Conservation (phyloP, 1,139 yeast genomes). For the Scheffersomyces cryptocercus region DNA sequence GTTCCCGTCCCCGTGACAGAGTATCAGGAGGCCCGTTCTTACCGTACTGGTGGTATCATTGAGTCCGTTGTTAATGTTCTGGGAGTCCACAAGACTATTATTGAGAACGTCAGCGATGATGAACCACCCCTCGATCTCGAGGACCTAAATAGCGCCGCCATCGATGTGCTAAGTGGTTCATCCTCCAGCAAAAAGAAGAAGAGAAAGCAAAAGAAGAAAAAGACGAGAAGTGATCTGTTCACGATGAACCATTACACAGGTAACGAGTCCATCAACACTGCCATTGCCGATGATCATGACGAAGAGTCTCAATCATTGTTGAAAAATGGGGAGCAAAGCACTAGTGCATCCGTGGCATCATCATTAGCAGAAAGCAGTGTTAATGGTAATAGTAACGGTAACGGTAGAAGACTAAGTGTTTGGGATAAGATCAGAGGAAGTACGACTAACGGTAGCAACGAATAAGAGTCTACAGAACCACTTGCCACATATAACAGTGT, state of each 20-base stretch:
- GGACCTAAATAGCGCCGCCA: conserved; percentile 2
- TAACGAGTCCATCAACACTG: not conserved
- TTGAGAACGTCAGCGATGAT: conserved; percentile 57
- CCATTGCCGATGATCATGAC: not conserved
- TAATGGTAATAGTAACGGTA: conserved; percentile 7
- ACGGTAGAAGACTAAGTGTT: conserved; percentile 5
- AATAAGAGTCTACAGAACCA: not conserved
- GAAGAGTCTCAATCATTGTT: conserved; percentile 2
- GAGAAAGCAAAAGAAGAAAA: conserved; percentile 7
- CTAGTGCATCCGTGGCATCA: not conserved
- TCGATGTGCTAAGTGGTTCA: conserved; percentile 2
- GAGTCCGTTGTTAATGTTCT: conserved; percentile 83
- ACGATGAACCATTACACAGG: conserved; percentile 10
- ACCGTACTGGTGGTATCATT: conserved; percentile 69
- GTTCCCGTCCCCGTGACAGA: conserved; percentile 22
- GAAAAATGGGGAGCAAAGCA: not conserved
- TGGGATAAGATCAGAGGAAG: conserved; percentile 9
- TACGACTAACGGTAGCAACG: not conserved
- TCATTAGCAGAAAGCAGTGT: conserved; percentile 2
- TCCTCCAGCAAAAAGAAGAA: conserved; percentile 3
- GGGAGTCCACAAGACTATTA: conserved; percentile 86
- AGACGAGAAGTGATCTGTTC: conserved; percentile 15
- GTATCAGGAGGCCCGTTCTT: conserved; percentile 37
- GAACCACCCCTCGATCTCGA: conserved; percentile 20
- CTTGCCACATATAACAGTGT: too few relatives aligned